A percentile compares a stretch with the other conserved stretches of the same genome.
Conservation (phyloP, 306 rosid species). For the Malus domestica region ASM211411v1 NC_041799.1:41436001-41436500, state of each 20-base stretch:
- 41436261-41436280: neutral
- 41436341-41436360: constrained; percentile 54
- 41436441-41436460: constrained; percentile 20
- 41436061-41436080: constrained; percentile 75
- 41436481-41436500: constrained; percentile 95
- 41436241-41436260: constrained; percentile 11
- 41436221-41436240: neutral
- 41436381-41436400: neutral
- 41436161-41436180: constrained; percentile 71
- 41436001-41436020: no score
- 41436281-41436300: constrained; percentile 37
- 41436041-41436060: constrained; percentile 64
- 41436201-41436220: constrained; percentile 20
- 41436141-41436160: constrained; percentile 77
- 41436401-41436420: neutral
- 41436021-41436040: neutral
- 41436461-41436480: constrained; percentile 52
- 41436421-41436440: constrained; percentile 2
- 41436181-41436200: constrained; percentile 42
- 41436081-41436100: constrained; percentile 41
- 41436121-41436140: constrained; percentile 89
- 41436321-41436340: constrained; percentile 65
- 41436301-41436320: constrained; percentile 71
- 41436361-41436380: constrained; percentile 12
- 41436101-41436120: constrained; percentile 93